Evolutionary conservation across 768 basidiomycete species (phyloP), one percentile per base, ranked within the genome.

Genomic region (Daedaleopsis sinensis): DNA sequence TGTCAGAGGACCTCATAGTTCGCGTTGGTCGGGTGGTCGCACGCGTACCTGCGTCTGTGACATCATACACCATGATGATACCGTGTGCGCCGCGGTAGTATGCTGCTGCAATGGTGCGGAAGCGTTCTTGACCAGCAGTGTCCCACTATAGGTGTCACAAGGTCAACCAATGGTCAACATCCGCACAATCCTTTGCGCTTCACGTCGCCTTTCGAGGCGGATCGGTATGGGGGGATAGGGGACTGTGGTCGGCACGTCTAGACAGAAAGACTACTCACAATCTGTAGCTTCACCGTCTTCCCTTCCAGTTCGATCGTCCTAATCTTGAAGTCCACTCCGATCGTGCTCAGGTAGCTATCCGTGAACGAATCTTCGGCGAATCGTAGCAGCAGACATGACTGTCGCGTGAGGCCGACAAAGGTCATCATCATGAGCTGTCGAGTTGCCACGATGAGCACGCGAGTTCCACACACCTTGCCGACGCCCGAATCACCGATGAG

Each of bases 11-110:
- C 10, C 48, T n/a, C 19, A 42, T 36, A n/a, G 21, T 19, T 12
- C 12, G 8, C 16, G 16, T 12, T 3, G n/a, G 23, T 35, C n/a
- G n/a, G 42, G 19, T 47, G 43, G 15, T n/a, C 13, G 36, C 21
- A 50, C 27, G 69, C 79, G 51, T 64, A 90, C 91, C 93, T 70
- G 91, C 93, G 78, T 98, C 96, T 43, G 95, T 96, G 58, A 98
- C 95, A 74, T 94, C 93, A 79, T 98, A 98, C n/a, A 98, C 96
- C 56, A 98, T 91, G 70, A 98, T 91, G 73, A 99, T 99, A 67
- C 97, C 97, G 73, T 96, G 94, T 52, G 97, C 97, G 42, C 97
- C 97, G 64, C 97, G 88, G 82, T 99, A 99, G 82, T 99, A 99
- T 19, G 96, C 94, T 4, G 96, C 94, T 3, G 97, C 98, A 75